Evolutionary conservation across 2,329 filamentous ascomycete species (phyloP), one percentile per base, ranked within the genome.

Genomic region (Peltaster fructicola): DNA sequence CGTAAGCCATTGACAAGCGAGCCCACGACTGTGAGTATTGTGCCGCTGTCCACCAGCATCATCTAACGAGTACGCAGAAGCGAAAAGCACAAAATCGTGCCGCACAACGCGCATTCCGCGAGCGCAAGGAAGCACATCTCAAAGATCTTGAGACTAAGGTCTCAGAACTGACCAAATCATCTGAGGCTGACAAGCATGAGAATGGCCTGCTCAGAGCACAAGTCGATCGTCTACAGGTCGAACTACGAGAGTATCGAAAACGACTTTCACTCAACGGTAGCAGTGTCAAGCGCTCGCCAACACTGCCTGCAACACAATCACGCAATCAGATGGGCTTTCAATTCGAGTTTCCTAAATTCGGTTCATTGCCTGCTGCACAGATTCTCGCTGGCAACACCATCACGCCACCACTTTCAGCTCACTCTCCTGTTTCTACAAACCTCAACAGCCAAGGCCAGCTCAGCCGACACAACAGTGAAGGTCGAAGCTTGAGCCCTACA

Each of bases 331-430:
- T 76, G 23, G 38, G 44, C 47, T 95, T 95, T 46, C 74, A 85
- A 38, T 95, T 98, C 40, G 85, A 95, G 38, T 95, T 95, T 36
- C 85, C 88, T 36, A 84, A 78, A 46, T 95, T 98, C 43, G 88
- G 88, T 22, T 65, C 72, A 30, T 63, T 90, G 14, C 65, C 67
- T 11, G 58, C 56, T 14, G 51, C 56, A 4, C 60, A 64, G 32
- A 53, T 67, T 8, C 59, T 67, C 31, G 40, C 39, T n/a, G n/a
- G n/a, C n/a, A 29, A 34, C 23, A 44, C 35, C 19, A 28, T 29
- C 18, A 39, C 41, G 12, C 36, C 42, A 20, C 40, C 42, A 15
- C 22, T 32, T 6, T 26, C 27, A 10, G 31, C 35, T 6, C 37
- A 37, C 12, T 43, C 39, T 15, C 37, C 37, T 8, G 29, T 25